Evolutionary conservation across 2,329 filamentous ascomycete genomes (phyloP), one percentile per base, ranked within the genome.

Genomic region (Aspergillus hiratsukae): DNA sequence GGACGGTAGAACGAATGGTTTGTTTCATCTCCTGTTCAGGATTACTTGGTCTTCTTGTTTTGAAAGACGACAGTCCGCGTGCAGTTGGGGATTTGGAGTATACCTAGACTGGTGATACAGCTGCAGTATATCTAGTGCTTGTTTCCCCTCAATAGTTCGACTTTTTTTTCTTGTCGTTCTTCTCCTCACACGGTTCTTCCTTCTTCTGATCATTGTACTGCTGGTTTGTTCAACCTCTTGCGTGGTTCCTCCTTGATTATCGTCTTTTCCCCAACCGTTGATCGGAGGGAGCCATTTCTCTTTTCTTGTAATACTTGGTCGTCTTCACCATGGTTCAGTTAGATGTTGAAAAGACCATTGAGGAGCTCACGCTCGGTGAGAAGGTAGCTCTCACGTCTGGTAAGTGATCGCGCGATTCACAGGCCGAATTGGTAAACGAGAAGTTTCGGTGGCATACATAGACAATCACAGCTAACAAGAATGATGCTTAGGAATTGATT

Each of bases 351-450:
- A 77, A 81, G 63, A 83, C 84, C 62, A 68, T 86, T 37, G 73
- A 76, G 46, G 73, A 75, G 60, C 69, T 87, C 43, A 82, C 77
- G 9, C 67, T 83, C 46, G 80, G 83, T 54, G 83, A 87, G 67
- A 87, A 87, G 74, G 82, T 82, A 59, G 61, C 67, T 52, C 65
- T 74, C 28, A 71, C 69, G 54, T 65, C 72, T 49, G 72, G 72
- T 74, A 62, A 59, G 65, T 53, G 40, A 37, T 37, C 14, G 31
- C 31, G 31, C 31, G 6, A 37, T 37, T 7, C 14, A 27, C 25
- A 4, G 3, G 25, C 25, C 25, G 25, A 27, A 27, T 27, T 4
- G 25, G 25, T 27, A 27, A 27, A 27, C 25, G 25, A 27, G 3
- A 17, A 35, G 0, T 17, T 17, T 14, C 14, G 11, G 31, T 35